Conservation (phyloP, 2,329 filamentous ascomycete species). For the Phialophora macrospora region DNA sequence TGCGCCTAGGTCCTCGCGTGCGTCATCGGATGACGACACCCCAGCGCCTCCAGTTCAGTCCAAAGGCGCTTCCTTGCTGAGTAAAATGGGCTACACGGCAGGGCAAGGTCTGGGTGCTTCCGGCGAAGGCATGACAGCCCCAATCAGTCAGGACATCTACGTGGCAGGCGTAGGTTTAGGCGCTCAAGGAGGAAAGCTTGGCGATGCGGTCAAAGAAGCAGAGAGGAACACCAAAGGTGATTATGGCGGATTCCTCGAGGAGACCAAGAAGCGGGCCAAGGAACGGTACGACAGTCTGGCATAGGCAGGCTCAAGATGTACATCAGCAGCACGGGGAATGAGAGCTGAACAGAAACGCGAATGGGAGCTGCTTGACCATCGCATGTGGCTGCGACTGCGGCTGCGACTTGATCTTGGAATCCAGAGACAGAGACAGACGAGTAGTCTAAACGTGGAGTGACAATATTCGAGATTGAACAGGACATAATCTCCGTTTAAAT, state of each 20-base stretch:
- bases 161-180: slow-evolving; percentile 57
- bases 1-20: slow-evolving; percentile 13
- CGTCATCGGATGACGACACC: slow-evolving; percentile 22
- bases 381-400: no score
- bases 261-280: slow-evolving; percentile 53
- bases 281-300: slow-evolving; percentile 54
- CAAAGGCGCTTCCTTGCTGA: slow-evolving; percentile 57
- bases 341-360: background rate
- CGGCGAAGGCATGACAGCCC: slow-evolving; percentile 53
- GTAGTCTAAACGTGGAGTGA: no score
- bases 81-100: slow-evolving; percentile 57
- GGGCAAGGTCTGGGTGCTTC: slow-evolving; percentile 56
- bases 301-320: background rate
- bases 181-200: slow-evolving; percentile 55
- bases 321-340: background rate
- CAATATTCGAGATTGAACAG: no score
- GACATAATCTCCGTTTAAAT: no score
- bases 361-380: no score
- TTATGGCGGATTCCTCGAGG: slow-evolving; percentile 56
- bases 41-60: slow-evolving; percentile 46
- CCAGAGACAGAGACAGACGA: no score
- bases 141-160: slow-evolving; percentile 56
- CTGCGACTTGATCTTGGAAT: no score
- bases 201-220: slow-evolving; percentile 55
- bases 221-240: slow-evolving; percentile 54